Evolutionary conservation across 2,329 filamentous ascomycete species (phyloP).

Genomic region (Emergomyces africanus): DNA sequence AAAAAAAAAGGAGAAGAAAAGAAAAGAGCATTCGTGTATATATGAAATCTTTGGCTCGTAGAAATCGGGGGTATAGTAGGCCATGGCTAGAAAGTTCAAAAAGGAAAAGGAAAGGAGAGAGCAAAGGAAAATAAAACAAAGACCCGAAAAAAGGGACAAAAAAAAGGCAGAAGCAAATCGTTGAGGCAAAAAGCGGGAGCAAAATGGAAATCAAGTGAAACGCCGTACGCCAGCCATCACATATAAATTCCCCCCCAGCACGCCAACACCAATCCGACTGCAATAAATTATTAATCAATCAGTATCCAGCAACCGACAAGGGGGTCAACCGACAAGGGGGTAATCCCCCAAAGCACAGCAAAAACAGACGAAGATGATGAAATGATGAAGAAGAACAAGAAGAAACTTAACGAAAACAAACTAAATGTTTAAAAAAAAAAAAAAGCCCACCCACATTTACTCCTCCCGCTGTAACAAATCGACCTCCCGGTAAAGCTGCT

Average conservation of each 20-base stretch:
- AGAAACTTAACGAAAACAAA: no score
- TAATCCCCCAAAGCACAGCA: no score
- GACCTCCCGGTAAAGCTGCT: conserved; percentile 40
- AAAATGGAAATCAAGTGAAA: not conserved
- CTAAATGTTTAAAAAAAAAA: not conserved
- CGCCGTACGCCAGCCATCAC: not conserved
- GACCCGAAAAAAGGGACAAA: not conserved
- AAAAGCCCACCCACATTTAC: conserved; percentile 1
- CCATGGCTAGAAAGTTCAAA: not conserved
- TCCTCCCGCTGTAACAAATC: conserved; percentile 17
- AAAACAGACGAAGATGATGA: no score
- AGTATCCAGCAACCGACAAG: not conserved
- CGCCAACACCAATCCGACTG: not conserved
- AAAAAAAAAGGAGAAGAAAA: not conserved
- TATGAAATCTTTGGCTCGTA: not conserved
- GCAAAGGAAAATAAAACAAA: not conserved
- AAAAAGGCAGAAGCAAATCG: no score
- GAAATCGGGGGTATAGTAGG: not conserved
- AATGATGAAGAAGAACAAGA: no score
- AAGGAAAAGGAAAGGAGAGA: no score
- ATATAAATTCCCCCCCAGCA: not conserved
- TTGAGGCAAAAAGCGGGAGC: not conserved
- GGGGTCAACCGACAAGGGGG: no score
- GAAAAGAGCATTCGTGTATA: not conserved
- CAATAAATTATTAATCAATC: not conserved